Conservation (phyloP, 2,329 filamentous ascomycete species). For the Diaporthe sp. region DNA sequence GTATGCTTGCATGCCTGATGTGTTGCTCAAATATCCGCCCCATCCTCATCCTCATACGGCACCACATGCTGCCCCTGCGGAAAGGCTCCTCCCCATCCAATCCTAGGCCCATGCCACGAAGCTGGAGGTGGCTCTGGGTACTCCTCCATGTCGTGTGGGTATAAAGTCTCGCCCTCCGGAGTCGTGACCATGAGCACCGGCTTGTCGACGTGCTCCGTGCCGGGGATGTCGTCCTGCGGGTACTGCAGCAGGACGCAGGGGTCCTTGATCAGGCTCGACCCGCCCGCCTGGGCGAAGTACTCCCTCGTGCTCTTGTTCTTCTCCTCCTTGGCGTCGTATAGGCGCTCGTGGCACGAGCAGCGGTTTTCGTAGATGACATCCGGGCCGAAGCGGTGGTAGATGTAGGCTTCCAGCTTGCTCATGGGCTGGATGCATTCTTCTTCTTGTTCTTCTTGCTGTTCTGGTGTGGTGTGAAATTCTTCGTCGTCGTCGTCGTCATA, state of each 20-base stretch:
- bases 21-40: neutral
- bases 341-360: conserved; percentile 1
- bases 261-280: neutral
- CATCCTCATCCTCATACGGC: conserved; percentile 11
- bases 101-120: neutral
- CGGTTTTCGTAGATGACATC: neutral
- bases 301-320: neutral
- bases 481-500: neutral
- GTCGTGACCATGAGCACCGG: conserved; percentile 30
- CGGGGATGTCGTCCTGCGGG: neutral
- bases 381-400: neutral
- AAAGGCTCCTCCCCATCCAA: too few species aligned
- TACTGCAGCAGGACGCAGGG: neutral
- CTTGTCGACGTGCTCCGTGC: conserved; percentile 16
- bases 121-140: neutral
- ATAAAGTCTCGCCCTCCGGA: neutral
- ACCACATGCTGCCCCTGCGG: neutral
- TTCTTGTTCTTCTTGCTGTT: neutral
- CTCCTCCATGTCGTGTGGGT: conserved; percentile 5
- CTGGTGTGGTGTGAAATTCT: neutral
- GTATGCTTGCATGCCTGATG: neutral
- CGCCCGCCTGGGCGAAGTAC: neutral
- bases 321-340: neutral
- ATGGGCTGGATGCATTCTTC: too few species aligned
- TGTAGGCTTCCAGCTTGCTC: neutral